phyloP scores from a whole-genome alignment of 1,284 basidiomycete genomes.

The Pseudozyma pruni region DNA sequence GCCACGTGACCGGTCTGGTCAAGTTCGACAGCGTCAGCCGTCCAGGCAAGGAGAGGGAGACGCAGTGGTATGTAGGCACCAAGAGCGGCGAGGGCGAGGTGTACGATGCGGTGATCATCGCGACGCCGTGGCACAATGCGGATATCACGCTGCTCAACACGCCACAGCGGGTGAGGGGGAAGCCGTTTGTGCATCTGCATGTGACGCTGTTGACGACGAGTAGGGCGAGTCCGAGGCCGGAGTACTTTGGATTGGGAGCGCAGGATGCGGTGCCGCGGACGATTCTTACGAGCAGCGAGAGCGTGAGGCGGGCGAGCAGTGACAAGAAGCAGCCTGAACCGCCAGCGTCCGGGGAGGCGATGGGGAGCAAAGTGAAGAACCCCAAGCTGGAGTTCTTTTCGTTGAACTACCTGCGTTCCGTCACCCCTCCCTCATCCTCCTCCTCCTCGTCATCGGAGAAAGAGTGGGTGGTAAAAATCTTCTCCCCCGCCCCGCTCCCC shows the following conservation, averaged over 20 bases:
- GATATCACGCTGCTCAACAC: conserved; percentile 65
- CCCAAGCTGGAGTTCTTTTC: conserved; percentile 81
- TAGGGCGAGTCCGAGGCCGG: conserved; percentile 74
- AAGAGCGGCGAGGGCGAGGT: conserved; percentile 54
- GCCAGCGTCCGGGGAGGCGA: no score
- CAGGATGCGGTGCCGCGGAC: conserved; percentile 73
- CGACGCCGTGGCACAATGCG: conserved; percentile 62
- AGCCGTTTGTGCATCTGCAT: conserved; percentile 84
- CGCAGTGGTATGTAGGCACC: conserved; percentile 62
- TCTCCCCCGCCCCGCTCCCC: conserved; percentile 76
- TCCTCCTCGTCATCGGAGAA: conserved; percentile 17
- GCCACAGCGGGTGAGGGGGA: conserved; percentile 72
- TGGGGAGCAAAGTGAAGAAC: conserved; percentile 15
- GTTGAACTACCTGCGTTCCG: conserved; percentile 81
- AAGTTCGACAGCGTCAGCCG: conserved; percentile 22
- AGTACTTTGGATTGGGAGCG: conserved; percentile 76
- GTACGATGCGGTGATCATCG: conserved; percentile 63
- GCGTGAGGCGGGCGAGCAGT: conserved; percentile 35
- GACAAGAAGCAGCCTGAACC: conserved; percentile 11
- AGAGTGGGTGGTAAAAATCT: conserved; percentile 73
- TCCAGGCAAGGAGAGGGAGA: background rate
- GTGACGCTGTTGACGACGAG: conserved; percentile 88
- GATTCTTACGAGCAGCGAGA: conserved; percentile 74
- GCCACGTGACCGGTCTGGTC: conserved; percentile 63
- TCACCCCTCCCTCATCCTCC: conserved; percentile 68